Conservation (phyloP, 2,329 filamentous ascomycete species). For the Pestalotiopsis fici region DNA sequence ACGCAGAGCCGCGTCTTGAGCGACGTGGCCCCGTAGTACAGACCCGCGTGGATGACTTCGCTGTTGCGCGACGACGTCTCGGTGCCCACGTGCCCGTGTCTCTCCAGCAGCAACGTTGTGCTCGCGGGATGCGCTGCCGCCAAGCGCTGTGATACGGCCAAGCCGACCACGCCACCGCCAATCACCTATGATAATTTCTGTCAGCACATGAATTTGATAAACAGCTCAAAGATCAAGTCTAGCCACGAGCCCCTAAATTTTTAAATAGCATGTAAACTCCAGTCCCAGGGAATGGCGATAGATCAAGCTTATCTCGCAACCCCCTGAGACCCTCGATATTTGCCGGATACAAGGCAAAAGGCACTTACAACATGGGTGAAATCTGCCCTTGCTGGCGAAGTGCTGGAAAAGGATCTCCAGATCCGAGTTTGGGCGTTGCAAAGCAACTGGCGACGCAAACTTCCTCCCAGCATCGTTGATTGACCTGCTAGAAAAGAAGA, state of each 20-base stretch:
- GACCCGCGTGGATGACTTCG: constrained; percentile 93
- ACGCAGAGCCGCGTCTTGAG: constrained; percentile 87
- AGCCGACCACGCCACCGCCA: constrained; percentile 70
- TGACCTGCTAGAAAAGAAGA: background rate
- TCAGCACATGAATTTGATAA: too few relatives aligned
- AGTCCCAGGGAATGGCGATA: too few relatives aligned
- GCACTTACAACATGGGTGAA: constrained; percentile 37
- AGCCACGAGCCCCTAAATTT: too few relatives aligned
- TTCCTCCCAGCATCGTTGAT: constrained; percentile 8
- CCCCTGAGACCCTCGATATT: background rate
- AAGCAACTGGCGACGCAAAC: constrained; percentile 8
- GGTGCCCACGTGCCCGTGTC: constrained; percentile 73
- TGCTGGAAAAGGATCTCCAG: constrained; percentile 26
- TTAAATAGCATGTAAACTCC: too few relatives aligned
- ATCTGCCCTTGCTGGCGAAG: constrained; percentile 27
- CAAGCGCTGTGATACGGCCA: constrained; percentile 76
- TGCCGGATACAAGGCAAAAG: too few relatives aligned
- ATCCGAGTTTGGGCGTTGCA: background rate
- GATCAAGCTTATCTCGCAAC: too few relatives aligned
- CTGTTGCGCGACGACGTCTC: constrained; percentile 91
- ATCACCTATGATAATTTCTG: constrained; percentile 43
- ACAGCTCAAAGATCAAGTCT: background rate
- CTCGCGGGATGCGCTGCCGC: constrained; percentile 58
- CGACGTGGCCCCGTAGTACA: constrained; percentile 79
- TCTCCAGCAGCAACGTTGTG: constrained; percentile 78